Base-by-base conservation (phyloP, 352 stramenopile genomes). In the Globisporangium sylvaticum region DNA sequence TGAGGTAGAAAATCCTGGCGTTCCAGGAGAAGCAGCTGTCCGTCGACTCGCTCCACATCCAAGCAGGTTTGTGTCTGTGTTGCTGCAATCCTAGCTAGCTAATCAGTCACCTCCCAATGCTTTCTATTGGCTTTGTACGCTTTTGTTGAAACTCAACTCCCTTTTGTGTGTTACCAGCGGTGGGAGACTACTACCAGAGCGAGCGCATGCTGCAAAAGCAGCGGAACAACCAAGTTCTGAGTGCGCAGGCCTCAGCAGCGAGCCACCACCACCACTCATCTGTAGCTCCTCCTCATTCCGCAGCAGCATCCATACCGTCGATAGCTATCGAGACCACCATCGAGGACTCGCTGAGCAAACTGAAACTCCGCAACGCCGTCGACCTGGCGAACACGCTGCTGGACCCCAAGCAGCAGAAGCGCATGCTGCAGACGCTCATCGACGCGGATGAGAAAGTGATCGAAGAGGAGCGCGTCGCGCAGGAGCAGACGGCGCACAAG, bases 321-420 rank as follows among this genome's bases (percentile, higher is more conserved):
- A n/a, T n/a, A 1, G 37, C 32, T 0, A 65, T 59, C 7, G 77
- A 83, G 58, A 69, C 66, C 7, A 76, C 65, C 24, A 68, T 90
- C n/a, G 79, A 90, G 25, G 72, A 88, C 32, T 89, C 81, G 20
- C 67, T 92, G 7, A 90, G 81, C 66, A 83, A 76, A 34, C 74
- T 84, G 10, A 92, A 92, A 58, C 69, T 92, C 15, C 79, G 78
- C 25, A 92, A 91, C 53, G 84, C 84, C 0, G 81, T 91, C 5
- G 84, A 91, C 58, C 71, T 92, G 10, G 80, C 80, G 1, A 86
- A 85, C 60, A 72, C 77, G 20, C 55, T 90, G 0, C 46, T 71
- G 10, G 80, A 81, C 18, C 67, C 66, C 9, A 89, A 88, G 57
- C 80, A 94, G 60, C 80, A 94, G 65, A 90, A 88, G 44, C 75